Conservation (phyloP, 495 filamentous ascomycete genomes). For the Penicillium steckii region DNA sequence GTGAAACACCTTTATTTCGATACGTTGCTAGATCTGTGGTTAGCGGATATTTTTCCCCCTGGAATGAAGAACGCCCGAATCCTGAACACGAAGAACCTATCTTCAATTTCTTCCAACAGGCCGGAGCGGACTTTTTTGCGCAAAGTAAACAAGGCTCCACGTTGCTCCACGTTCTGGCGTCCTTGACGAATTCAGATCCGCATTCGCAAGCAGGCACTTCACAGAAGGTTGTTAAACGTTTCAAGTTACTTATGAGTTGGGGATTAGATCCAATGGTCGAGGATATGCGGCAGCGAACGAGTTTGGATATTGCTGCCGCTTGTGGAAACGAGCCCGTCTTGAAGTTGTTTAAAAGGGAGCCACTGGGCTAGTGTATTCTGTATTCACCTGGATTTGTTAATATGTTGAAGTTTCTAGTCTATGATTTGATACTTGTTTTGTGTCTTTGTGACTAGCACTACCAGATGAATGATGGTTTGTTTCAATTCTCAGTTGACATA, state of each 20-base stretch:
- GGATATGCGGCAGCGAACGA: slow-evolving; percentile 26
- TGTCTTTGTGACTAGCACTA: too few relatives aligned
- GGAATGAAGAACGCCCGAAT: too few relatives aligned
- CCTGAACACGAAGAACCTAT: background rate
- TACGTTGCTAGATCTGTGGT: background rate
- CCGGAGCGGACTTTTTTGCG: slow-evolving; percentile 25
- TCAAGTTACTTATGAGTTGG: background rate
- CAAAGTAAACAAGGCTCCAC: slow-evolving; percentile 25
- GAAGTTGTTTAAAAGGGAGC: slow-evolving; percentile 23
- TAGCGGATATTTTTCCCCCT: background rate
- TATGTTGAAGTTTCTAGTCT: too few relatives aligned
- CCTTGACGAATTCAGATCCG: background rate
- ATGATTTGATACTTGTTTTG: too few relatives aligned
- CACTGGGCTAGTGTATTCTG: background rate
- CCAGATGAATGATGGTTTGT: too few relatives aligned
- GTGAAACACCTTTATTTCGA: slow-evolving; percentile 11
- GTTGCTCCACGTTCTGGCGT: slow-evolving; percentile 30
- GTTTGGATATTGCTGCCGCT: slow-evolving; percentile 35
- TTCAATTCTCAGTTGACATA: too few relatives aligned
- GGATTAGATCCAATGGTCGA: slow-evolving; percentile 34
- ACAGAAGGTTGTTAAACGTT: background rate
- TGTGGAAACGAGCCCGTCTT: slow-evolving; percentile 33
- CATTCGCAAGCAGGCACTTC: too few relatives aligned
- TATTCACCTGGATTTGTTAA: too few relatives aligned
- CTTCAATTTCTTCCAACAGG: slow-evolving; percentile 1